Evolutionary conservation across 805 yeast genomes (phyloP).

Genomic region (Wickerhamia fluorescens): DNA sequence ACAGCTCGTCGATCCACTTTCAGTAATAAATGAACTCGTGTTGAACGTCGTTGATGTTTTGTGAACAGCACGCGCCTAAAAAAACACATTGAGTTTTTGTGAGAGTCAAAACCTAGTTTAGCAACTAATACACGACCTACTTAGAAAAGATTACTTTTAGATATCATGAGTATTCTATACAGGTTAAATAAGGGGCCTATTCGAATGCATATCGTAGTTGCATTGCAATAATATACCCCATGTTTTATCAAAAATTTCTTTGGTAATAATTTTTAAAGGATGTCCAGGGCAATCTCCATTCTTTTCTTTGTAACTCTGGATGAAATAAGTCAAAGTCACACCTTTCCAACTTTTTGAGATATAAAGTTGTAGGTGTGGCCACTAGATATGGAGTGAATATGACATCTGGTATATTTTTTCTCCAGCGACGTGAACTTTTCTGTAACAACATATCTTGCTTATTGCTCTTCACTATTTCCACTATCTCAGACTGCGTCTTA

Average conservation of each 20-base stretch:
- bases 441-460: constrained; percentile 17
- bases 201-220: no score
- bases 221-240: no score
- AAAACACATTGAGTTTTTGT: no score
- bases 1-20: no score
- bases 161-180: no score
- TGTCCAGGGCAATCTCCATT: constrained; percentile 63
- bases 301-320: constrained; percentile 39
- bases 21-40: no score
- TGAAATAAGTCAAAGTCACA: constrained; percentile 55
- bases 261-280: constrained; percentile 42
- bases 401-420: constrained; percentile 50
- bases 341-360: constrained; percentile 52
- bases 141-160: no score
- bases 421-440: constrained; percentile 30
- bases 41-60: no score
- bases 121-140: no score
- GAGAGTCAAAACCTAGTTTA: no score
- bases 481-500: constrained; percentile 31
- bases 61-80: no score
- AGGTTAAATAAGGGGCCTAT: no score
- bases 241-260: constrained; percentile 25
- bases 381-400: constrained; percentile 62
- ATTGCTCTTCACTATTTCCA: constrained; percentile 16
- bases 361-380: constrained; percentile 58